These are phyloP conservation scores for Coffea humblotiana DNA, from an alignment of 305 asterid species.

Conservation along the genomic window DNA sequence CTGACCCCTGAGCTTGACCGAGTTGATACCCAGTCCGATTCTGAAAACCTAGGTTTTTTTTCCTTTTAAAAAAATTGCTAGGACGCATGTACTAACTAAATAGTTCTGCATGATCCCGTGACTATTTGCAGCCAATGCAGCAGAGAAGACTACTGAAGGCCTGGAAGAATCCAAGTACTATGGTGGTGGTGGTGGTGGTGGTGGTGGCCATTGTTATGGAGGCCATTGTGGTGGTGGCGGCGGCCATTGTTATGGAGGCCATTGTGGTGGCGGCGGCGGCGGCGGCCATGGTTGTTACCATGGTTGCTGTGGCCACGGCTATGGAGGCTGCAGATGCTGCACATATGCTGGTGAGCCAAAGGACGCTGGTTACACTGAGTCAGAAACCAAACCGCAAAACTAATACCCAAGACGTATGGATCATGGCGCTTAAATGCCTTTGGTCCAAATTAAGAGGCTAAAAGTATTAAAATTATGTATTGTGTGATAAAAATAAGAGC, in stretches of 20 bases:
- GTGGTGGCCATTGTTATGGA: neutral
- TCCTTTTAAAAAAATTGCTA: too few relatives aligned
- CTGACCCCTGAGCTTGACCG: too few relatives aligned
- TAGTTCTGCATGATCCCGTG: neutral
- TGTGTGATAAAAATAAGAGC: neutral
- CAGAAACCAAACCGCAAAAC: conserved; percentile 1
- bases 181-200: conserved; percentile 1
- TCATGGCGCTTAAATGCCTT: neutral
- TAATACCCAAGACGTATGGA: neutral
- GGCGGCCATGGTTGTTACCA: too few relatives aligned
- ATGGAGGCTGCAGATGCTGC: conserved; percentile 18
- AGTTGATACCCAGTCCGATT: too few relatives aligned
- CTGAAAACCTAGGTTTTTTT: too few relatives aligned
- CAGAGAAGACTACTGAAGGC: conserved; percentile 15
- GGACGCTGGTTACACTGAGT: neutral
- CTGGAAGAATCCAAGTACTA: conserved; percentile 21
- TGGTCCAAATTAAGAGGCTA: neutral
- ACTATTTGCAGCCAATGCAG: conserved; percentile 9
- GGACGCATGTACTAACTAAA: too few relatives aligned
- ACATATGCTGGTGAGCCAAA: conserved; percentile 13
- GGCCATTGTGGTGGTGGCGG: neutral
- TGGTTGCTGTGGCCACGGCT: conserved; percentile 2
- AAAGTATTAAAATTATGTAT: neutral
- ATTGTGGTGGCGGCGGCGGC: neutral
- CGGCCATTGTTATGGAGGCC: neutral